Conservation (phyloP, 169 alveolate species). For the Fabrea salina region DNA sequence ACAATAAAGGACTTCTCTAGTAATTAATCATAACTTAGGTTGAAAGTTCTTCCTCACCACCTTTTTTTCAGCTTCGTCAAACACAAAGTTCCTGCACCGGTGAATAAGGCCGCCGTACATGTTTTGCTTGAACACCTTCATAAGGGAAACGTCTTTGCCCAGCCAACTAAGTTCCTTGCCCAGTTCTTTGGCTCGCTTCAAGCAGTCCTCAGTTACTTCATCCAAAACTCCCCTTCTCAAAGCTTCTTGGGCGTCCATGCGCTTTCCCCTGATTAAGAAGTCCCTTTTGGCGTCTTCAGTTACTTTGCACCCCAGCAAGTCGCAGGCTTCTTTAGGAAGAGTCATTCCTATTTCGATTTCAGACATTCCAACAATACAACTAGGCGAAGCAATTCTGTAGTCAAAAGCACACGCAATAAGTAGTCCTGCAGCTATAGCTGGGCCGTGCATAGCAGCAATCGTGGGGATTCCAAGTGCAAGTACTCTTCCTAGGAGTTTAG, state of each 20-base stretch:
- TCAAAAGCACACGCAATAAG: slow-evolving; percentile 71
- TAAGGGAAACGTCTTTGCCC: no score
- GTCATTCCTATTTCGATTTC: slow-evolving; percentile 52
- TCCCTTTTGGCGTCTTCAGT: slow-evolving; percentile 35
- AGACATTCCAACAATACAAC: slow-evolving; percentile 31
- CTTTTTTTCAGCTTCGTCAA: no score
- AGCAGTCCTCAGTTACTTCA: no score
- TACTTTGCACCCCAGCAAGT: slow-evolving; percentile 37
- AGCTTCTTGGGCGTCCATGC: slow-evolving; percentile 33
- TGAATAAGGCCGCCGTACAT: no score
- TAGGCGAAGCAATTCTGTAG: slow-evolving; percentile 47
- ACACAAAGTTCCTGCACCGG: no score
- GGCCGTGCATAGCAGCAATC: slow-evolving; percentile 65
- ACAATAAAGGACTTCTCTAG: no score
- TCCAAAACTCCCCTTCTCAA: slow-evolving; percentile 25
- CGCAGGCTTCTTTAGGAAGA: slow-evolving; percentile 56
- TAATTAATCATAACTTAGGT: no score
- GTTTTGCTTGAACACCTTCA: no score
- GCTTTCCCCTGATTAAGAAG: slow-evolving; percentile 35
- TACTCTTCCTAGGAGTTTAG: slow-evolving; percentile 51
- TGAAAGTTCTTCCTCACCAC: no score
- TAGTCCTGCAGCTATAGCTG: slow-evolving; percentile 73
- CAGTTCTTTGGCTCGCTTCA: no score
- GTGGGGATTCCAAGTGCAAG: slow-evolving; percentile 52
- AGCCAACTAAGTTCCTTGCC: no score